Conservation (phyloP, 768 basidiomycete genomes). For the Hysterangium stoloniferum region DNA sequence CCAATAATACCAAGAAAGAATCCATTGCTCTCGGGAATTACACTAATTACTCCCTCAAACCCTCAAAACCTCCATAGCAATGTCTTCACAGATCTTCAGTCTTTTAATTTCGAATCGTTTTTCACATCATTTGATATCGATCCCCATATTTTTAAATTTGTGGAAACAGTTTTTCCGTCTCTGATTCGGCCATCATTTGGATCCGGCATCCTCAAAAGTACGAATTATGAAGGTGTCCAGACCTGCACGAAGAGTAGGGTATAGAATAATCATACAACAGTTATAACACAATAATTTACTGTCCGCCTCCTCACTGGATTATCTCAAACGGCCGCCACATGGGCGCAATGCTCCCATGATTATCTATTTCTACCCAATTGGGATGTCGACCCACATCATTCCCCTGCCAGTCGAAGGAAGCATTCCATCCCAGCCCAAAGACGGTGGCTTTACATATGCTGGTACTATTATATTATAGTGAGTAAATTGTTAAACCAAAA, state of each 20-base stretch:
- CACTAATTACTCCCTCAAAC: background rate
- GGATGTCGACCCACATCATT: slow-evolving; percentile 37
- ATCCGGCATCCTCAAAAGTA: too few relatives aligned
- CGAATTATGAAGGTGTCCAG: too few relatives aligned
- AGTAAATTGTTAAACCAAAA: slow-evolving; percentile 3
- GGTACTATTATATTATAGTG: slow-evolving; percentile 35
- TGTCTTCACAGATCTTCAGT: background rate
- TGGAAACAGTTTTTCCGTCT: background rate
- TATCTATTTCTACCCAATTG: slow-evolving; percentile 65
- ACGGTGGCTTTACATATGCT: slow-evolving; percentile 53
- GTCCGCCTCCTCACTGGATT: slow-evolving; percentile 23
- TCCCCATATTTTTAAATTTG: background rate
- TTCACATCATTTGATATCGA: background rate
- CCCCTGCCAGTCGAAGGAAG: slow-evolving; percentile 47
- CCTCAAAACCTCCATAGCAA: background rate
- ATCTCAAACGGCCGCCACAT: slow-evolving; percentile 53
- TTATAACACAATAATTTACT: too few relatives aligned
- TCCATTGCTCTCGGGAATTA: background rate
- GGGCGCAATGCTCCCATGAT: slow-evolving; percentile 45
- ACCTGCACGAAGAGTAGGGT: too few relatives aligned
- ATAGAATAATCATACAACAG: too few relatives aligned
- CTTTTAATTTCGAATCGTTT: background rate
- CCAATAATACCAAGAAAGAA: background rate
- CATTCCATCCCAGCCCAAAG: slow-evolving; percentile 55
- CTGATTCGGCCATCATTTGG: too few relatives aligned